Percentiles rank a stretch among this genome's conserved stretches.
Conservation (phyloP, 352 stramenopile species). For the Phytophthora sp. region DNA sequence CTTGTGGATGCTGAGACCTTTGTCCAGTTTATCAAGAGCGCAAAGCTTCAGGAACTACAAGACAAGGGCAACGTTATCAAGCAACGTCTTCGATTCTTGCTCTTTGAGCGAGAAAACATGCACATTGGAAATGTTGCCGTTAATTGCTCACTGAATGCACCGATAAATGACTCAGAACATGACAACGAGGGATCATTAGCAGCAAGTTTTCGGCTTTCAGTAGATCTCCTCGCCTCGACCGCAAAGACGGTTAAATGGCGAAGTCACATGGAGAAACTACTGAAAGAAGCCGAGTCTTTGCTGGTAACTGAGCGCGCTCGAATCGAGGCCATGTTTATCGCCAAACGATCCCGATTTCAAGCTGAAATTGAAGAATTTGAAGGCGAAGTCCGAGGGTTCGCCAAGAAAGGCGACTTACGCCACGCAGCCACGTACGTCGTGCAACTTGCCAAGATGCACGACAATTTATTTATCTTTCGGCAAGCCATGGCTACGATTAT, state of each 20-base stretch:
- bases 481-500: conserved; percentile 61
- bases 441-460: conserved; percentile 76
- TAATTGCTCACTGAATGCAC: conserved; percentile 1
- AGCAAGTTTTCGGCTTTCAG: conserved; percentile 27
- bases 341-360: conserved; percentile 72
- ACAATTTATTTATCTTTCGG: conserved; percentile 61
- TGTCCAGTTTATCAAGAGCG: conserved; percentile 49
- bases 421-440: conserved; percentile 81
- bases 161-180: background rate
- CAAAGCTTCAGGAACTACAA: conserved; percentile 56
- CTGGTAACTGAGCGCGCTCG: conserved; percentile 66
- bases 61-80: conserved; percentile 55
- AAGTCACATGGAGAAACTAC: conserved; percentile 56
- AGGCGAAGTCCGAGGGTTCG: conserved; percentile 66
- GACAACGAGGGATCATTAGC: background rate
- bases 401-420: conserved; percentile 78
- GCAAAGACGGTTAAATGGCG: conserved; percentile 78
- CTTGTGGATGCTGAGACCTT: conserved; percentile 74
- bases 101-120: conserved; percentile 61
- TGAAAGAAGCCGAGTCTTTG: conserved; percentile 57
- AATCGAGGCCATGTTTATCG: conserved; percentile 76
- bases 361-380: conserved; percentile 82
- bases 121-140: conserved; percentile 30
- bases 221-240: conserved; percentile 61
- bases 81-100: conserved; percentile 62